Evolutionary conservation across 768 basidiomycete genomes (phyloP), one percentile per base, ranked within the genome.

Genomic region (Termitomyces sp.): DNA sequence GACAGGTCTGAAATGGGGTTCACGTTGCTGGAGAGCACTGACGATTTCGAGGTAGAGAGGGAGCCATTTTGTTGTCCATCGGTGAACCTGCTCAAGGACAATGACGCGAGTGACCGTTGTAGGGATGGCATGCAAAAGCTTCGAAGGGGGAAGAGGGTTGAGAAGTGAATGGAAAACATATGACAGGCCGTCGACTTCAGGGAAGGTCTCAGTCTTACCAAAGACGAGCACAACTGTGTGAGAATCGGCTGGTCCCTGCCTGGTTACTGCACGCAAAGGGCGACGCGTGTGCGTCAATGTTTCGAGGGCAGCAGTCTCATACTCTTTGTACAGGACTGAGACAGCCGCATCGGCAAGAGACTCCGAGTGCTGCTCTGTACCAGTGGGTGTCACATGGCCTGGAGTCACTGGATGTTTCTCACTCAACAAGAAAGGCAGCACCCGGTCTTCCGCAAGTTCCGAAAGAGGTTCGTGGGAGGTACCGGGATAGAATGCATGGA

Each of bases 41-140:
- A 90, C 80, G 25, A 94, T 75, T 34, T 95, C 93, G 50, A 97
- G 81, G 70, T 89, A 96, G 4, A 96, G 72, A 0, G 92, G 90
- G 1, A 90, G 87, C 89, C 90, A 95, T 70, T 91, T 91, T 38
- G 84, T 85, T n/a, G 81, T 79, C 82, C 89, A 91, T 61, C 74
- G 77, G 64, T 80, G 79, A 7, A 89, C 75, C 68, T 95, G 92
- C 67, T 96, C 95, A 11, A 95, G 79, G 17, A 95, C 86, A 57
- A 95, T 74, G 53, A 96, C 81, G 21, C 82, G 85, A 16, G 78
- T 80, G 29, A 80, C 82, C 2, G 85, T 84, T 0, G 74, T 59
- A 11, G 92, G 87, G 34, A 96, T 80, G 35, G 75, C 77, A 38
- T 68, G 71, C 44, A 85, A 71, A 34, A 96, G 74, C 31, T 75